phyloP scores from a whole-genome alignment of 2,329 filamentous ascomycete genomes.

The Xylaria digitata region DNA sequence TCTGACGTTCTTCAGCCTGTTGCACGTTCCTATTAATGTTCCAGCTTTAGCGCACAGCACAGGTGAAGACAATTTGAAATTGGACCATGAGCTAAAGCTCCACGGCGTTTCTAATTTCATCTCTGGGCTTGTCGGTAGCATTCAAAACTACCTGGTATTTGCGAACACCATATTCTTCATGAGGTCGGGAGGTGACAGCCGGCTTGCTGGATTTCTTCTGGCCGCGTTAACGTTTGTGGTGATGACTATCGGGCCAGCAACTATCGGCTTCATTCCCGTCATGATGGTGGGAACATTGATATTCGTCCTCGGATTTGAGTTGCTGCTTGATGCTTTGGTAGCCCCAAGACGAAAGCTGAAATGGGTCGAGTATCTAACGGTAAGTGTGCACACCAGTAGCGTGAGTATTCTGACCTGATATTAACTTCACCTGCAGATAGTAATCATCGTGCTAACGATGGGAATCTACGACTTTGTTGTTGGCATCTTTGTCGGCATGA shows the following conservation, averaged over 20 bases:
- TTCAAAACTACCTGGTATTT: constrained; percentile 97
- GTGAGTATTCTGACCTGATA: background rate
- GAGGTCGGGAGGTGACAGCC: constrained; percentile 86
- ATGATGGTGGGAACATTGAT: constrained; percentile 97
- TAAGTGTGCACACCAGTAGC: constrained; percentile 51
- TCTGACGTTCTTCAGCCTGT: constrained; percentile 94
- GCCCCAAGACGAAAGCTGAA: constrained; percentile 90
- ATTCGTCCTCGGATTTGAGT: constrained; percentile 92
- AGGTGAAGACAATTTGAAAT: constrained; percentile 89
- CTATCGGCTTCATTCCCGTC: constrained; percentile 94
- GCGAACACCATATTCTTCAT: constrained; percentile 98
- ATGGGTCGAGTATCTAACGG: constrained; percentile 87
- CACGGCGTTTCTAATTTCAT: constrained; percentile 94
- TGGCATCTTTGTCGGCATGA: constrained; percentile 90
- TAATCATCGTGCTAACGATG: constrained; percentile 94
- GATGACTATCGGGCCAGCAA: constrained; percentile 84
- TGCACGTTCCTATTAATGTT: constrained; percentile 98
- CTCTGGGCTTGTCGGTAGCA: constrained; percentile 87
- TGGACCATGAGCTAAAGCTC: constrained; percentile 90
- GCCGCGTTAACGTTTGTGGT: constrained; percentile 83
- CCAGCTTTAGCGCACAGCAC: constrained; percentile 90
- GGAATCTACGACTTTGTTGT: constrained; percentile 96
- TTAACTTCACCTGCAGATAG: constrained; percentile 62
- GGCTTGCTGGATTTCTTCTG: constrained; percentile 86
- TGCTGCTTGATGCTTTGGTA: constrained; percentile 88